phyloP scores from a whole-genome alignment of 1,284 basidiomycete species.

The Ustilago vetiveriae region DNA sequence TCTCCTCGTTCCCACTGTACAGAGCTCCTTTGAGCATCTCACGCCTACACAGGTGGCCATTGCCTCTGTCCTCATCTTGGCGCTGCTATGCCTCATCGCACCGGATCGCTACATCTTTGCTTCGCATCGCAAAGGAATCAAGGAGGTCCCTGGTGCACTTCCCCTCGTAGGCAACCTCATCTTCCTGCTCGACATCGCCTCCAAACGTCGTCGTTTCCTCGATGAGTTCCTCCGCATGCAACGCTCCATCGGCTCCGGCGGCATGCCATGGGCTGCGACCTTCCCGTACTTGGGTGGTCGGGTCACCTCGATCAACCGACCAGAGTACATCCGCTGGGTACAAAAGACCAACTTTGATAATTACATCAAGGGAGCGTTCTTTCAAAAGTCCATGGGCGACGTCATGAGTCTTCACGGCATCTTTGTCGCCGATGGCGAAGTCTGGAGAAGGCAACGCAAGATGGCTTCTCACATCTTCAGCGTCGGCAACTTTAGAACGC shows the following conservation, averaged over 20 bases:
- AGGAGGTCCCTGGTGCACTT: slow-evolving; percentile 26
- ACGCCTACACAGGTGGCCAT: slow-evolving; percentile 28
- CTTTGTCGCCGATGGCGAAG: slow-evolving; percentile 59
- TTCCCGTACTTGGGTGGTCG: slow-evolving; percentile 34
- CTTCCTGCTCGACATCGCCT: slow-evolving; percentile 39
- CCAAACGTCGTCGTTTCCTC: slow-evolving; percentile 38
- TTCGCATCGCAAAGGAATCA: slow-evolving; percentile 41
- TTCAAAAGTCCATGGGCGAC: slow-evolving; percentile 41
- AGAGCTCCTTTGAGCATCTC: slow-evolving; percentile 34
- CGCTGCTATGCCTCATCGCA: slow-evolving; percentile 42
- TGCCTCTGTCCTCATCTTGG: slow-evolving; percentile 21
- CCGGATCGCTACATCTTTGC: slow-evolving; percentile 45
- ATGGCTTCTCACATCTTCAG: slow-evolving; percentile 57
- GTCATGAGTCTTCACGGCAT: slow-evolving; percentile 52
- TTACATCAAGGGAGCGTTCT: slow-evolving; percentile 42
- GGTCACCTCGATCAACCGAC: slow-evolving; percentile 41
- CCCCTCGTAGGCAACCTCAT: slow-evolving; percentile 44
- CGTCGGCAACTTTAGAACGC: slow-evolving; percentile 51
- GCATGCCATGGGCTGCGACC: slow-evolving; percentile 31
- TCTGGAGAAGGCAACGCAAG: slow-evolving; percentile 60
- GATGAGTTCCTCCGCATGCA: slow-evolving; percentile 38
- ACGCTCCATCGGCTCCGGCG: slow-evolving; percentile 17
- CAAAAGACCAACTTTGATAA: slow-evolving; percentile 58
- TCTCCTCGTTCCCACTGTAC: slow-evolving; percentile 19
- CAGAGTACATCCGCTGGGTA: slow-evolving; percentile 50